phyloP scores from a whole-genome alignment of 192 early-diverging fungal genomes.

The Entomortierella beljakovae region DNA sequence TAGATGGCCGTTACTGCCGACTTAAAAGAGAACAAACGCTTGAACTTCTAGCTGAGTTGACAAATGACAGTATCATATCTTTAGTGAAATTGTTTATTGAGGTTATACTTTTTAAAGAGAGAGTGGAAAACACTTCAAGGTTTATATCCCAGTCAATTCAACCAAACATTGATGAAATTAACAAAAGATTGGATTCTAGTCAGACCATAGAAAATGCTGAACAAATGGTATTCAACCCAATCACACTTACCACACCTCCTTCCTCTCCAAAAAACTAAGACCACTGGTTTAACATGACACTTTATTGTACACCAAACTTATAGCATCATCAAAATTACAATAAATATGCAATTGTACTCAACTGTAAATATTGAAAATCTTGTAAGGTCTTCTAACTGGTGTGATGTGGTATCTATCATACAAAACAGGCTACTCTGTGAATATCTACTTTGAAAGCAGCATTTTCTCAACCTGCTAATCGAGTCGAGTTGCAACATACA shows the following conservation, averaged over 20 bases:
- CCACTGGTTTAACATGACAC: background rate
- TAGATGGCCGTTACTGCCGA: background rate
- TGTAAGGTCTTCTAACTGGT: too few relatives aligned
- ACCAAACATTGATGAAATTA: slow-evolving; percentile 3
- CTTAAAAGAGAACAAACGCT: background rate
- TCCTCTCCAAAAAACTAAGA: background rate
- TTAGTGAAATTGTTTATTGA: background rate
- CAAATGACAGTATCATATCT: background rate
- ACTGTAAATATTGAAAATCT: too few relatives aligned
- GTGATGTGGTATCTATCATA: too few relatives aligned
- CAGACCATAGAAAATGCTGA: background rate
- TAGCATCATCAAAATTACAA: background rate
- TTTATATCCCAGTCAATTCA: background rate
- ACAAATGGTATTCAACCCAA: slow-evolving; percentile 2
- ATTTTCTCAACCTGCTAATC: too few relatives aligned
- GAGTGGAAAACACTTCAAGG: background rate
- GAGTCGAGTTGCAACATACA: too few relatives aligned
- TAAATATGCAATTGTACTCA: too few relatives aligned
- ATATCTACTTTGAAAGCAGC: too few relatives aligned
- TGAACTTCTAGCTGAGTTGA: background rate
- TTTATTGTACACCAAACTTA: background rate
- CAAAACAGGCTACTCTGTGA: too few relatives aligned
- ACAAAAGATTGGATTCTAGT: background rate
- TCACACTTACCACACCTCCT: background rate
- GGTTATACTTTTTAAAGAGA: slow-evolving; percentile 1